Base-by-base conservation (phyloP, 2,329 filamentous ascomycete species). In the Verticillium longisporum region DNA sequence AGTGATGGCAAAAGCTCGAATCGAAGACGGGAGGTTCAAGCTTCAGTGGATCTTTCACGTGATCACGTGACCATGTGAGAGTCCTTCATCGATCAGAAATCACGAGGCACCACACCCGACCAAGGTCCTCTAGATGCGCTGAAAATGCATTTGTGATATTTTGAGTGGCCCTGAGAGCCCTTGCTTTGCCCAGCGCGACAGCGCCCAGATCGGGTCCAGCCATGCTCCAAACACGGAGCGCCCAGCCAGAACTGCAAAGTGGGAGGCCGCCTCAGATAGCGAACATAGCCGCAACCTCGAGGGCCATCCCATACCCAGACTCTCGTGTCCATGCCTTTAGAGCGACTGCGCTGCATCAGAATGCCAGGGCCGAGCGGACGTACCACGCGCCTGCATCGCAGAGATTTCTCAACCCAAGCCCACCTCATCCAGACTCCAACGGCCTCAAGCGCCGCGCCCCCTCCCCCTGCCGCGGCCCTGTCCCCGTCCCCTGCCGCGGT, bases 401-500 rank as follows among this genome's bases (percentile, higher is more conserved):
- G 45, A 21, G 18, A 5, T 50, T 21, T 13, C 45, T 18, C 45
- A 50, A 18, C 21, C 45, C 15, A 50, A n/a, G 21, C 13, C 45
- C n/a, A 3, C n/a, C 45, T 3, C 18, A 11, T 26, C n/a, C 57
- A 26, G 26, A 26, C 26, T 26, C 26, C 26, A 26, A 26, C 26
- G 26, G 26, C 26, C 32, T 34, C 57, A 53, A 26, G 62, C 64
- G 41, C 64, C 56, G 37, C 56, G 38, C 18, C 63, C 60, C 11
- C 63, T 57, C 33, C 64, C 64, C 21, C 62, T 59, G 15, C 58
- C 58, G 11, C 60, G 56, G 32, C 64, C 56, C 36, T 62, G 62
- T 31, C 81, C 78, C 59, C 77, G 76, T 26, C 85, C 80, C 45
- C 82, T 78, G 15, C 83, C 81, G 33, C 82, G 77, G 63, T 83